Evolutionary conservation across 1,284 basidiomycete genomes (phyloP), one percentile per base, ranked within the genome.

Genomic region (Rhodotorula sp.): DNA sequence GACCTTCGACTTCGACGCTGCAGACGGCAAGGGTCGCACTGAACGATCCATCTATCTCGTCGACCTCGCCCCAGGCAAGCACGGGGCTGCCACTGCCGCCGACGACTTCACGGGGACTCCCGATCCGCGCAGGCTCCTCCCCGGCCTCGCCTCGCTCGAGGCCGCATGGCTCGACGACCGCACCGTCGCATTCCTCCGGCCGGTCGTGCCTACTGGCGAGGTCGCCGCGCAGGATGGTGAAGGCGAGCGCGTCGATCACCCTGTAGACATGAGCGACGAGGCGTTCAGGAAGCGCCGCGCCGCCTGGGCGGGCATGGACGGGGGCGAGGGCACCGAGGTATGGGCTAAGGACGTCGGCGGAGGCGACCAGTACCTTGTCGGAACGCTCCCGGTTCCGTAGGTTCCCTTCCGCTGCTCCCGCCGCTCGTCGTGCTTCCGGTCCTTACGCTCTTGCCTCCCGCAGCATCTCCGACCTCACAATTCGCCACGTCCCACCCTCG

Each of bases 1-100:
- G 81, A 85, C 88, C 79, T 91, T 89, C 81, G 86, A 88, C 50
- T 85, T 91, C 67, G 83, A 87, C 68, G 48, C 76, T 91, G 90
- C 77, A 12, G 54, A 64, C 34, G 62, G 63, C 53, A 58, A 62
- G 34, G 41, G 37, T n/a, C 65, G 68, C n/a, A 91, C 90, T 72
- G 84, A 86, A 77, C 89, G 89, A 76, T 87, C 86, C 17, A 83
- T 94, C 72, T 87, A 87, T 79, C 77, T 85, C 41, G 70, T 73
- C 64, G 64, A 72, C 21, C 61, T 79, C 57, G 32, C 46, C 32
- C 34, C 37, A 13, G 21, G n/a, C 10, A 22, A 46, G 22, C 29
- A 41, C 65, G 13, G 10, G 32, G 17, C 5, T 17, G 15, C 39
- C 19, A 32, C 56, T 53, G 39, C 50, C 29, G 29, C 25, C 32